Percentiles rank a stretch among this genome's conserved stretches.
These are phyloP conservation scores for Cyberlindnera subsufficiens DNA, from an alignment of 805 yeast genomes.

Conservation along the genomic window DNA sequence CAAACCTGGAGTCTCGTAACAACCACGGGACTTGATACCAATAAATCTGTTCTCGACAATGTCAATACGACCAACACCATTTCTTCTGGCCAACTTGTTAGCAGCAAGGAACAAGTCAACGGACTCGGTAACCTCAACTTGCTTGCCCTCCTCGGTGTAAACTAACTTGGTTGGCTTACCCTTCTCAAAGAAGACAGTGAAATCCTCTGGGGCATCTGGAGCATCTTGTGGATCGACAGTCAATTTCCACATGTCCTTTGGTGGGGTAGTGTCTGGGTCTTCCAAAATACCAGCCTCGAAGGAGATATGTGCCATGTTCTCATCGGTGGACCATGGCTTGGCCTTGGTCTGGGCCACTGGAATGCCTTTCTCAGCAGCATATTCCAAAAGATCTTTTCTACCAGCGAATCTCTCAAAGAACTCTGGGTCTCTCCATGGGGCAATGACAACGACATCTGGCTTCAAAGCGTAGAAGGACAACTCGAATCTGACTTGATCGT, in stretches of 20 bases:
- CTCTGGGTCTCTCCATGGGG: slow-evolving; percentile 98
- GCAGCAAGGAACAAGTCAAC: slow-evolving; percentile 91
- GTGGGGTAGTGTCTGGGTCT: slow-evolving; percentile 98
- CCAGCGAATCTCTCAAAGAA: slow-evolving; percentile 97
- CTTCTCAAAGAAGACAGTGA: slow-evolving; percentile 72
- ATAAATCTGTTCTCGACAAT: slow-evolving; percentile 98
- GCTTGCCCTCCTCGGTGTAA: slow-evolving; percentile 52
- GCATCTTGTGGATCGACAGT: slow-evolving; percentile 95
- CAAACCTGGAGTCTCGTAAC: slow-evolving; percentile 99
- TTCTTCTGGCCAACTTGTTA: slow-evolving; percentile 94
- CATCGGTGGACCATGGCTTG: slow-evolving; percentile 99
- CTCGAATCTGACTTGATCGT: slow-evolving; percentile 98
- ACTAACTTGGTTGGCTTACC: slow-evolving; percentile 85
- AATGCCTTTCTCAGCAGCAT: slow-evolving; percentile 86
- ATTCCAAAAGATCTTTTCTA: slow-evolving; percentile 91
- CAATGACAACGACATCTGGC: slow-evolving; percentile 94
- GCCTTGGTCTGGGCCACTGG: slow-evolving; percentile 97
- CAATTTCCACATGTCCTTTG: slow-evolving; percentile 99
- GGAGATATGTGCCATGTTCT: slow-evolving; percentile 97
- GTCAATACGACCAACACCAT: slow-evolving; percentile 99
- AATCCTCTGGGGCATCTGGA: slow-evolving; percentile 87
- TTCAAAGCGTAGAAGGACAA: slow-evolving; percentile 94
- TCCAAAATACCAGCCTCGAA: slow-evolving; percentile 99
- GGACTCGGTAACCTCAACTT: slow-evolving; percentile 68
- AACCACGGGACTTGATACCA: slow-evolving; percentile 98